Percentiles rank a stretch among this genome's conserved stretches.
These are phyloP conservation scores for Sugiyamaella grinbergsii DNA, from an alignment of 1,139 yeast genomes.

Conservation along the genomic window DNA sequence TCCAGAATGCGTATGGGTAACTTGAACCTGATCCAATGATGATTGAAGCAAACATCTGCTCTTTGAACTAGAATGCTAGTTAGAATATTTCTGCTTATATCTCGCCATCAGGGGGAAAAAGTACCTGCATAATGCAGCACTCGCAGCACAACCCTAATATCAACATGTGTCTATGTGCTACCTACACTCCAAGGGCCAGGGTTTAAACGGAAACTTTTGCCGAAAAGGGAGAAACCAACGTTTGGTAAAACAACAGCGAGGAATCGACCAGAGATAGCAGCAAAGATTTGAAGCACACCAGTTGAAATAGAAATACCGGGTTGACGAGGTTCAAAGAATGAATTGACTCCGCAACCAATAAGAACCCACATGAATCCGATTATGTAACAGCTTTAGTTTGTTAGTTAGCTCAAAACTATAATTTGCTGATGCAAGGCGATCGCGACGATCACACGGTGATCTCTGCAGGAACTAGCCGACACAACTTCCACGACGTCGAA, in stretches of 20 bases:
- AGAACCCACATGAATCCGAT: slow-evolving; percentile 58
- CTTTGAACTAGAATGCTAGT: slow-evolving; percentile 49
- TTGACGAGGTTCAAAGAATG: slow-evolving; percentile 58
- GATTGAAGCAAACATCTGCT: slow-evolving; percentile 62
- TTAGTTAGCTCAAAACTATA: slow-evolving; percentile 46
- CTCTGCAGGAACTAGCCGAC: too few species aligned
- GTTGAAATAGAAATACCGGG: slow-evolving; percentile 52
- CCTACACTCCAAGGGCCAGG: slow-evolving; percentile 58
- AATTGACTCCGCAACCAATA: slow-evolving; percentile 58
- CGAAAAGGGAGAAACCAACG: slow-evolving; percentile 48
- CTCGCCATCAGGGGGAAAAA: neutral
- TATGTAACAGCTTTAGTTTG: slow-evolving; percentile 46
- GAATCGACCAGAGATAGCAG: slow-evolving; percentile 57
- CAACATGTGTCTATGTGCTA: neutral
- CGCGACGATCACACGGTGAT: too few species aligned
- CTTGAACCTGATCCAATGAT: slow-evolving; percentile 49
- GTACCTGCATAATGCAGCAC: neutral
- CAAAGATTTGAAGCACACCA: slow-evolving; percentile 57
- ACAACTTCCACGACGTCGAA: too few species aligned
- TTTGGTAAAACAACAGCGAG: slow-evolving; percentile 48
- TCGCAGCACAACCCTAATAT: neutral
- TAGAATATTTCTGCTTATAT: neutral
- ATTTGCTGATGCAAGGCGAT: neutral
- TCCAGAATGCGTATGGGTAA: slow-evolving; percentile 50
- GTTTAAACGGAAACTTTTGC: slow-evolving; percentile 48